Percentiles rank a stretch among this genome's conserved stretches.
These are phyloP conservation scores for Papiliotrema nemorosa DNA, from an alignment of 1,284 basidiomycete species.

Conservation along the genomic window DNA sequence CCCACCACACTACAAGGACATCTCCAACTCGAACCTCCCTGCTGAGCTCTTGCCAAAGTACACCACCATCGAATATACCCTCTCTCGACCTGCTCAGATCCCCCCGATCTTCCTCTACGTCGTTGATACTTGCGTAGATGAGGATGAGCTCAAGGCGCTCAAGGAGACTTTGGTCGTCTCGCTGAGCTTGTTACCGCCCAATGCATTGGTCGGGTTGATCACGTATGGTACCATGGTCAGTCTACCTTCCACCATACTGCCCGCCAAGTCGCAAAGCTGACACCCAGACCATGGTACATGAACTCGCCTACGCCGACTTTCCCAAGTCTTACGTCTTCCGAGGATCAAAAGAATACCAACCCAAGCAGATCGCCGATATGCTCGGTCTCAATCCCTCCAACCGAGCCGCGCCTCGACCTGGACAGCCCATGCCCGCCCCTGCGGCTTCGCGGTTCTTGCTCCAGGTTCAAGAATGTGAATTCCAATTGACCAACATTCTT, in stretches of 20 bases:
- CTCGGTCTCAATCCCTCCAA: constrained; percentile 69
- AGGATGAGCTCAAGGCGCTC: constrained; percentile 92
- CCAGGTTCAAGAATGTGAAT: constrained; percentile 90
- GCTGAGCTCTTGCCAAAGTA: constrained; percentile 96
- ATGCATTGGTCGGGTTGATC: constrained; percentile 90
- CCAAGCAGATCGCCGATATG: constrained; percentile 99
- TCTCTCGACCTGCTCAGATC: constrained; percentile 82
- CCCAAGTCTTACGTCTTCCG: constrained; percentile 99
- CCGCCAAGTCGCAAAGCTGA: background rate
- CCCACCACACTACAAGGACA: constrained; percentile 98
- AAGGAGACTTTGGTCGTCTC: constrained; percentile 90
- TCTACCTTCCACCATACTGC: constrained; percentile 1
- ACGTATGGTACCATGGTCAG: constrained; percentile 94
- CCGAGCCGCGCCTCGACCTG: constrained; percentile 59
- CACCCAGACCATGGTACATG: constrained; percentile 89
- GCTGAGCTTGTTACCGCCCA: constrained; percentile 86
- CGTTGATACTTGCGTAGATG: constrained; percentile 94
- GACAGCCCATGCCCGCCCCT: constrained; percentile 71
- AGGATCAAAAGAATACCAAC: constrained; percentile 95
- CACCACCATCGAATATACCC: constrained; percentile 98
- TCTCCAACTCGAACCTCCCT: constrained; percentile 93
- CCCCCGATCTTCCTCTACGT: constrained; percentile 97
- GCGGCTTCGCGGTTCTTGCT: constrained; percentile 91
- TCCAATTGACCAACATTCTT: constrained; percentile 90
- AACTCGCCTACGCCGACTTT: constrained; percentile 93